Conservation (phyloP, 192 early-diverging fungal species). For the Podila epigama region DNA sequence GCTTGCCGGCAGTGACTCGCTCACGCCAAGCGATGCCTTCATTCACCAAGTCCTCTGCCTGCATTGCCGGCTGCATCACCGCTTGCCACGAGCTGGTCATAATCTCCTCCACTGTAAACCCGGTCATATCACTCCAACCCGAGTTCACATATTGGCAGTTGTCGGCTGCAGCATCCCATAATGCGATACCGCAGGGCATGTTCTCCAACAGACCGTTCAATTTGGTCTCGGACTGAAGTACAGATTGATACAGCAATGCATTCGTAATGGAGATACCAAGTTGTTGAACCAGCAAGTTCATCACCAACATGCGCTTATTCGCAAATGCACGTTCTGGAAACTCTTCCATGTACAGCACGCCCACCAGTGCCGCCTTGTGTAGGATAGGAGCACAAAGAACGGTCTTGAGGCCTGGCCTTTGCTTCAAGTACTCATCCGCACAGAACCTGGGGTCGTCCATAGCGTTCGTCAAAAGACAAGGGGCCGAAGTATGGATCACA, state of each 20-base stretch:
- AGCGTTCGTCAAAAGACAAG: slow-evolving; percentile 29
- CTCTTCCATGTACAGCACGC: slow-evolving; percentile 56
- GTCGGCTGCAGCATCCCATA: slow-evolving; percentile 33
- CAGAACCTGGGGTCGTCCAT: slow-evolving; percentile 47
- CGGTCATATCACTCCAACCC: slow-evolving; percentile 35
- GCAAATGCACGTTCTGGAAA: slow-evolving; percentile 55
- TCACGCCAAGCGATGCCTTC: slow-evolving; percentile 34
- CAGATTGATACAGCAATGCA: slow-evolving; percentile 56
- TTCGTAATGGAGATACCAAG: slow-evolving; percentile 61
- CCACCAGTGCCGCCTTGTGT: slow-evolving; percentile 53
- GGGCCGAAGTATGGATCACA: slow-evolving; percentile 25
- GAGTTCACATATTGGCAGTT: slow-evolving; percentile 37
- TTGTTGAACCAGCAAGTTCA: slow-evolving; percentile 58
- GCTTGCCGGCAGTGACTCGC: slow-evolving; percentile 8
- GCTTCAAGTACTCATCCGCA: slow-evolving; percentile 36
- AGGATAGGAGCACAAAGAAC: slow-evolving; percentile 57
- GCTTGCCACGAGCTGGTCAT: slow-evolving; percentile 9
- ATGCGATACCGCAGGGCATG: slow-evolving; percentile 44
- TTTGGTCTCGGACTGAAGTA: slow-evolving; percentile 46
- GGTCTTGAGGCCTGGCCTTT: slow-evolving; percentile 47
- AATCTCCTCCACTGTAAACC: slow-evolving; percentile 25
- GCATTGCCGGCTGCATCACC: slow-evolving; percentile 13
- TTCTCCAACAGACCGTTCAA: slow-evolving; percentile 42
- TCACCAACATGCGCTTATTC: slow-evolving; percentile 48
- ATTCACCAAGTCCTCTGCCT: slow-evolving; percentile 16